phyloP scores from a whole-genome alignment of 1,284 basidiomycete genomes.

The Cryptococcus sp. region DNA sequence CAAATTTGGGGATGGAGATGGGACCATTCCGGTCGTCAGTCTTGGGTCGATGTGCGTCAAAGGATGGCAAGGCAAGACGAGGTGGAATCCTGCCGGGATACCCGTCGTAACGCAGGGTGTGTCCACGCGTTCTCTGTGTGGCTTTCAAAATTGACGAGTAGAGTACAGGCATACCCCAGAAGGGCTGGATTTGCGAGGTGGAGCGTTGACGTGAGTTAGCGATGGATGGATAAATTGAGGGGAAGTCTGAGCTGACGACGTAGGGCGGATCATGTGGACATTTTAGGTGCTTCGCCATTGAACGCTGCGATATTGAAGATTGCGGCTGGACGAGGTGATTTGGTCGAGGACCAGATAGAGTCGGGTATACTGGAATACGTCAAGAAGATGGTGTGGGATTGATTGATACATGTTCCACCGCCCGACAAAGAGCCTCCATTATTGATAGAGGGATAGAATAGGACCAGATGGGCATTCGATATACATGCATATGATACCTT shows the following conservation, averaged over 20 bases:
- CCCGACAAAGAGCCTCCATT: too few relatives aligned
- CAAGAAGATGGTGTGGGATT: slow-evolving; percentile 63
- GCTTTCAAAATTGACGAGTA: slow-evolving; percentile 33
- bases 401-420: too few relatives aligned
- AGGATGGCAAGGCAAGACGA: slow-evolving; percentile 76
- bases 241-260: too few relatives aligned
- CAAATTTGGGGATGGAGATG: slow-evolving; percentile 89
- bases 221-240: neutral
- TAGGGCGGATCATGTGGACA: slow-evolving; percentile 78
- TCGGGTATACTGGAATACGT: slow-evolving; percentile 76
- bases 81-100: slow-evolving; percentile 92
- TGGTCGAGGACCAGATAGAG: slow-evolving; percentile 60
- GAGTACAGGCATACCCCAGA: slow-evolving; percentile 78
- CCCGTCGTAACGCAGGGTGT: slow-evolving; percentile 75
- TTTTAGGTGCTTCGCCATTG: slow-evolving; percentile 77
- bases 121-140: slow-evolving; percentile 2
- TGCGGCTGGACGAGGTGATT: slow-evolving; percentile 41
- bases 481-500: too few relatives aligned
- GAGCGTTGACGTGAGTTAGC: slow-evolving; percentile 62
- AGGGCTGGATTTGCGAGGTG: slow-evolving; percentile 70
- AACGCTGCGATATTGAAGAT: slow-evolving; percentile 89
- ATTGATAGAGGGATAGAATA: too few relatives aligned
- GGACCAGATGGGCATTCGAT: too few relatives aligned
- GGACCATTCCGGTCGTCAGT: slow-evolving; percentile 84
- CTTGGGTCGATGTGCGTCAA: slow-evolving; percentile 92